phyloP scores from a whole-genome alignment of 495 filamentous ascomycete genomes.

The Penicillium robsamsonii region DNA sequence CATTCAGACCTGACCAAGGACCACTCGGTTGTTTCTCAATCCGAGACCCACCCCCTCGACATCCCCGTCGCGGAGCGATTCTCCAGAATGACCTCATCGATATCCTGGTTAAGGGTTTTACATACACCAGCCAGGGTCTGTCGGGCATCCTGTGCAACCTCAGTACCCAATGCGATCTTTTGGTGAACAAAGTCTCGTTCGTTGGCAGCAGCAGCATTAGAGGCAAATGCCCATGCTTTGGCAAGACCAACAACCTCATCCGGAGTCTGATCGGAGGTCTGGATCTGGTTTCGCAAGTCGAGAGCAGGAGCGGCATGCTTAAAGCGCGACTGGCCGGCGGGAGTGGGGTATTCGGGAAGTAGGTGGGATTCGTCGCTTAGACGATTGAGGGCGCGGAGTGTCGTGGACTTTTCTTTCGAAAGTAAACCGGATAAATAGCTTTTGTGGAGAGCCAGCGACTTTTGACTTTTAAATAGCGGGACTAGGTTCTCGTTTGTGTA shows the following conservation, averaged over 20 bases:
- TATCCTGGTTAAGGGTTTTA: constrained; percentile 36
- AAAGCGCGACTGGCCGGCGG: constrained; percentile 44
- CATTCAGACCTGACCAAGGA: constrained; percentile 41
- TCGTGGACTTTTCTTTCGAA: constrained; percentile 57
- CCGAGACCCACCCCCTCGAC: constrained; percentile 23
- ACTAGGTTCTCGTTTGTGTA: constrained; percentile 56
- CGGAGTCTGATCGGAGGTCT: constrained; percentile 15
- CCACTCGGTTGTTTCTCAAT: constrained; percentile 30
- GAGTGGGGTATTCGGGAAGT: constrained; percentile 59
- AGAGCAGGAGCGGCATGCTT: constrained; percentile 39
- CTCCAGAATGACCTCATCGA: constrained; percentile 26
- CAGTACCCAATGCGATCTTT: constrained; percentile 33
- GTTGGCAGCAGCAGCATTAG: constrained; percentile 36
- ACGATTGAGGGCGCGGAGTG: constrained; percentile 55
- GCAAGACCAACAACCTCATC: constrained; percentile 40
- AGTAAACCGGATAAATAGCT: constrained; percentile 58
- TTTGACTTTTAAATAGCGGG: constrained; percentile 60
- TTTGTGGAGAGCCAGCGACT: constrained; percentile 61
- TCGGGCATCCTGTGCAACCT: constrained; percentile 33
- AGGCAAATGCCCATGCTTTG: constrained; percentile 52
- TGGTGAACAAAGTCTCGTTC: constrained; percentile 40
- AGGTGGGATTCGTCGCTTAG: constrained; percentile 69
- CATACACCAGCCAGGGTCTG: constrained; percentile 36
- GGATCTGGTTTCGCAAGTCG: constrained; percentile 21
- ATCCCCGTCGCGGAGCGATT: constrained; percentile 25